Evolutionary conservation across 768 basidiomycete genomes (phyloP).

Genomic region (Agrocybe pediades): DNA sequence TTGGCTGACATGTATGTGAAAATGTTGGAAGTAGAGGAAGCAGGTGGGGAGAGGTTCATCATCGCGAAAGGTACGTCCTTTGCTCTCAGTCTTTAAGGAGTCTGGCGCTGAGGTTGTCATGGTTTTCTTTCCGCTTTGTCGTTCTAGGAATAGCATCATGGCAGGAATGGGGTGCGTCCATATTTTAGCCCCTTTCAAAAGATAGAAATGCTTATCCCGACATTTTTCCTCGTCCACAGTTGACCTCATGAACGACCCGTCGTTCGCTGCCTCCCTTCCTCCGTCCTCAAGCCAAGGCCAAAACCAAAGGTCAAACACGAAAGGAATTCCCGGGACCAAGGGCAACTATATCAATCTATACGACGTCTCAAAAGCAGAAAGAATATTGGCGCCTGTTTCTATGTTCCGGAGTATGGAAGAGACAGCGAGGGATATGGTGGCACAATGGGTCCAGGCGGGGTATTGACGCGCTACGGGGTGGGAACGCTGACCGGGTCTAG

Average conservation of each 20-base stretch:
- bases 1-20: not conserved
- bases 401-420: not conserved
- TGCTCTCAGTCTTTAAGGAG: too few relatives aligned
- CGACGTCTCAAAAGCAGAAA: not conserved
- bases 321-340: not conserved
- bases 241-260: not conserved
- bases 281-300: not conserved
- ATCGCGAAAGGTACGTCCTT: not conserved
- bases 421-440: not conserved
- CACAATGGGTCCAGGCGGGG: not conserved
- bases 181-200: not conserved
- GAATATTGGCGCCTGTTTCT: not conserved
- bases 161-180: not conserved
- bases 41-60: slow-evolving; percentile 2
- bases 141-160: not conserved
- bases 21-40: slow-evolving; percentile 1
- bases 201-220: not conserved
- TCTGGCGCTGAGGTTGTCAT: too few relatives aligned
- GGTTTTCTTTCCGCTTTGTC: not conserved
- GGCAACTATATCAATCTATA: not conserved
- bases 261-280: not conserved
- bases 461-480: not conserved
- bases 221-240: not conserved
- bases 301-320: not conserved
- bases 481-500: not conserved